Evolutionary conservation across 192 early-diverging fungal genomes (phyloP).

Genomic region (Coemansia pectinata): DNA sequence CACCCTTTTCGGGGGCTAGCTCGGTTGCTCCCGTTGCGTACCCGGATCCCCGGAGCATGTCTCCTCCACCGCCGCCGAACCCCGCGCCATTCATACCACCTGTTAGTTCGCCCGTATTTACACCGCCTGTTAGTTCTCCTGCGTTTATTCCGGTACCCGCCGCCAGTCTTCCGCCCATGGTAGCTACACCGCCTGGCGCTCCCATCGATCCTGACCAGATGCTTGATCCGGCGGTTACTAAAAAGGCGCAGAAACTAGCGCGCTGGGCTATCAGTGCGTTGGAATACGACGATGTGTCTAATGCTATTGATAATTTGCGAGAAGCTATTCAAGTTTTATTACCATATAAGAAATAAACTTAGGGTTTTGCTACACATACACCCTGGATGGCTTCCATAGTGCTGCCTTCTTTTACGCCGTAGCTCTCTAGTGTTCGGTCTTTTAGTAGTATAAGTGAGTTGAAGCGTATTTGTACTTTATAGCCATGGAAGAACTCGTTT

Average conservation of each 20-base stretch:
- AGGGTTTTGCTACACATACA: not conserved
- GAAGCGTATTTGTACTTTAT: not conserved
- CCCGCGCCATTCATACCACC: constrained; percentile 1
- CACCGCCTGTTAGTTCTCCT: not conserved
- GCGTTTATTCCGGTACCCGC: constrained; percentile 47
- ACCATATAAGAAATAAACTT: constrained; percentile 23
- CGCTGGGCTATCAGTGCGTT: constrained; percentile 93
- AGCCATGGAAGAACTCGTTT: not conserved
- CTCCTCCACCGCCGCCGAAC: not conserved
- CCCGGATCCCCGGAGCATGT: not conserved
- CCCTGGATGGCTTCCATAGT: not conserved
- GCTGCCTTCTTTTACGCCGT: not conserved
- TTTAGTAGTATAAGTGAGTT: not conserved
- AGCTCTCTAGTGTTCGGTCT: not conserved
- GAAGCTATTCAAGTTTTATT: constrained; percentile 60
- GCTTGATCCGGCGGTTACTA: constrained; percentile 59
- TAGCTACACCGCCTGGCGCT: not conserved
- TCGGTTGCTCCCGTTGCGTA: not conserved
- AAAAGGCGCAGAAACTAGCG: constrained; percentile 80
- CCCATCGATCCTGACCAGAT: constrained; percentile 12
- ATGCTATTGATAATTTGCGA: constrained; percentile 76
- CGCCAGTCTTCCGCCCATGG: constrained; percentile 16
- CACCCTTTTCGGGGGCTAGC: too few species aligned
- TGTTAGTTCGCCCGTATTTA: not conserved
- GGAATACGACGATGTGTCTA: constrained; percentile 90